A percentile compares a stretch with the other conserved stretches of the same genome.
phyloP scores from a whole-genome alignment of 306 rosid species.

The Cercis canadensis region DNA sequence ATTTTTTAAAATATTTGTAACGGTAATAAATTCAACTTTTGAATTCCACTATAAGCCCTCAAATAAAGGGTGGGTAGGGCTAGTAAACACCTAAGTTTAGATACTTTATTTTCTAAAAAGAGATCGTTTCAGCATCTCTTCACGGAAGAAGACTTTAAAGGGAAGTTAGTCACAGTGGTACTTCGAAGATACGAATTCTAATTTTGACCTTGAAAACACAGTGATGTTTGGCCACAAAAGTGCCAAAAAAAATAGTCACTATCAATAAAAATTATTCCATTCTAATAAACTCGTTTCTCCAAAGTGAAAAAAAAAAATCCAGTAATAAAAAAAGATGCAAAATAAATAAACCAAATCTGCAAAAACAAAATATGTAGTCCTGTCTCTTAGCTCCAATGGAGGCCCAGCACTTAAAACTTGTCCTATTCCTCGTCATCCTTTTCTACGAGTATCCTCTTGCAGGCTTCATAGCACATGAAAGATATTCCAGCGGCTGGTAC shows the following conservation, averaged over 20 bases:
- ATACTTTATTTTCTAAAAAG: no score
- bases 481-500: constrained; percentile 98
- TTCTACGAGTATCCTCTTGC: constrained; percentile 84
- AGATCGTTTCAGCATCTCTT: no score
- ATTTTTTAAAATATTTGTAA: no score
- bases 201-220: no score
- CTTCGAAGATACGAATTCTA: no score
- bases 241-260: neutral
- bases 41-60: no score
- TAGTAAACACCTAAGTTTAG: no score
- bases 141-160: no score
- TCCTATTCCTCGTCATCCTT: constrained; percentile 57
- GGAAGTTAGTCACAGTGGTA: no score
- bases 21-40: no score
- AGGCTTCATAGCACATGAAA: constrained; percentile 98
- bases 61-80: no score
- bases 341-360: constrained; percentile 26
- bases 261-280: constrained; percentile 23
- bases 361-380: constrained; percentile 21
- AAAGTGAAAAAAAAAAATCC: constrained; percentile 21
- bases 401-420: neutral
- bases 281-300: constrained; percentile 25
- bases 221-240: no score
- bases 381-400: constrained; percentile 20
- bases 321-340: constrained; percentile 29